A percentile compares a stretch with the other conserved stretches of the same genome.
These are phyloP conservation scores for Gyromitra esculenta DNA, from an alignment of 2,329 filamentous ascomycete species.

Conservation along the genomic window DNA sequence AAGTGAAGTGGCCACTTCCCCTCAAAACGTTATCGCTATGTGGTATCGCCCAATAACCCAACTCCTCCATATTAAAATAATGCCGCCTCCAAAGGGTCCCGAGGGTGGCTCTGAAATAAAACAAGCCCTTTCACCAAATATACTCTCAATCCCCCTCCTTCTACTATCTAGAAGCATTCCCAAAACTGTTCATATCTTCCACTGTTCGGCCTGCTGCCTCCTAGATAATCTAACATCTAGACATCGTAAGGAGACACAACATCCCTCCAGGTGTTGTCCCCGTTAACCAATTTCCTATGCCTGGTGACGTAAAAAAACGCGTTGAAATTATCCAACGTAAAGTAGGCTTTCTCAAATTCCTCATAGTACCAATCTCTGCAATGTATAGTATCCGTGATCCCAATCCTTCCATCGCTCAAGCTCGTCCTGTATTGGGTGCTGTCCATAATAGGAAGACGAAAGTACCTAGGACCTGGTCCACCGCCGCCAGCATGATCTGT, in stretches of 20 bases:
- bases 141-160: neutral
- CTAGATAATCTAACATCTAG: neutral
- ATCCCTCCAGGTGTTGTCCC: constrained; percentile 37
- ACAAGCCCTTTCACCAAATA: neutral
- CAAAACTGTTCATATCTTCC: neutral
- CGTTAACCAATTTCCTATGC: constrained; percentile 26
- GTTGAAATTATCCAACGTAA: constrained; percentile 40
- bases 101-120: neutral
- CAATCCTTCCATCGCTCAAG: constrained; percentile 5
- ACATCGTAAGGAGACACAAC: constrained; percentile 42
- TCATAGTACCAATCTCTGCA: constrained; percentile 37
- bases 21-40: neutral
- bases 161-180: neutral
- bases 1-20: neutral
- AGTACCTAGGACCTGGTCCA: constrained; percentile 4
- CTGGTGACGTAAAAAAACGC: constrained; percentile 44
- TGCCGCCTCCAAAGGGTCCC: neutral
- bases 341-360: constrained; percentile 35
- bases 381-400: constrained; percentile 38
- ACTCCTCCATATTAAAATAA: neutral
- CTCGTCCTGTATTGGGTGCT: constrained; percentile 13
- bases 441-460: constrained; percentile 4
- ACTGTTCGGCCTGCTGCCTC: neutral
- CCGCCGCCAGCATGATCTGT: constrained; percentile 17
- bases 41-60: neutral